Base-by-base conservation (phyloP, 2,329 filamentous ascomycete species). In the Myriosclerotinia curreyana region DNA sequence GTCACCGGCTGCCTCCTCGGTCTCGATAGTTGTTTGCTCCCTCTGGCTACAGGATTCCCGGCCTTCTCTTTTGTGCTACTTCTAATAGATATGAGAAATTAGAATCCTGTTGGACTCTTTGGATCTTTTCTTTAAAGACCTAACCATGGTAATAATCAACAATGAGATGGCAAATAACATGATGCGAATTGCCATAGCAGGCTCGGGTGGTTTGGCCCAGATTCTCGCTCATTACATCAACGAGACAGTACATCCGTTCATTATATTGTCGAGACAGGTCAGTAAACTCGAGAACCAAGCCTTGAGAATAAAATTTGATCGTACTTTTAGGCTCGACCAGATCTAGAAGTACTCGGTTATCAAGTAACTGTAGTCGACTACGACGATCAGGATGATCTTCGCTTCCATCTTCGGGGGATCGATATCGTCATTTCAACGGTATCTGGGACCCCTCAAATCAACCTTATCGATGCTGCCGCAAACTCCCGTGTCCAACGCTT, bases 351-450 rank as follows among this genome's bases (percentile, higher is more conserved):
- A 14, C 75, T 73, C 67, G 77, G 75, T 11, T 87, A 88, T 69
- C 88, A 91, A 74, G 84, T 91, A 54, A 79, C 86, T 64, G 78
- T 84, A 49, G 86, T 91, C n/a, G 80, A 91, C 77, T 92, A 91
- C 74, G 76, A 80, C 67, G 79, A 85, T 66, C 75, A 80, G 40
- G 78, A 81, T 1, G 81, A 81, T 50, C 80, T 93, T 34, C 79
- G 79, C 17, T 91, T 86, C 73, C 82, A 84, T 11, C 81, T 93
- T n/a, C 82, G 82, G 64, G 90, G 90, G 12, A 82, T 91, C 50
- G 87, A 92, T 74, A 82, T 90, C 14, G 83, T 92, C 70, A 89
- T 92, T 64, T 92, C 89, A 1, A 92, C 89, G 1, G 84, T 92
- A 56, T 83, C 83, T 2, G 88, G 87, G 5, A 77, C 76, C 22